A percentile compares a stretch with the other conserved stretches of the same genome.
These are phyloP conservation scores for Globisporangium iwayamae DNA, from an alignment of 352 stramenopile genomes.

Conservation along the genomic window DNA sequence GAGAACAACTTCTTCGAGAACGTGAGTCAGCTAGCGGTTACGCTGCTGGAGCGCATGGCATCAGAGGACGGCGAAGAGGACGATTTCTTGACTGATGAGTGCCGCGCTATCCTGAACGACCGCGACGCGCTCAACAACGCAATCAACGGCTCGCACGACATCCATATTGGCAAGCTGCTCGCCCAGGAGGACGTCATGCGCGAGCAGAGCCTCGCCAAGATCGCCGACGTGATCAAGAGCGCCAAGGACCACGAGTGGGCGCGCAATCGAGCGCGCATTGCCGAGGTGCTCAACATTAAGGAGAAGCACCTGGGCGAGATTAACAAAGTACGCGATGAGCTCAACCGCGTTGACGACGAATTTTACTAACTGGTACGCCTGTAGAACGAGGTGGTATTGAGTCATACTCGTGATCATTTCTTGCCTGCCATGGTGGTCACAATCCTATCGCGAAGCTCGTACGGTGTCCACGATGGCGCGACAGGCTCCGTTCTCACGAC, in stretches of 20 bases:
- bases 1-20: slow-evolving; percentile 91
- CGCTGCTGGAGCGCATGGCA: slow-evolving; percentile 71
- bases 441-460: slow-evolving; percentile 36
- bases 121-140: slow-evolving; percentile 81
- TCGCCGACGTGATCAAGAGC: slow-evolving; percentile 56
- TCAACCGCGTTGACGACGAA: slow-evolving; percentile 74
- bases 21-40: slow-evolving; percentile 75
- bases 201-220: slow-evolving; percentile 73
- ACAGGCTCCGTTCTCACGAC: slow-evolving; percentile 31
- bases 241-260: slow-evolving; percentile 68
- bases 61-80: slow-evolving; percentile 77
- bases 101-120: slow-evolving; percentile 76
- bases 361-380: slow-evolving; percentile 40
- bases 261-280: slow-evolving; percentile 67
- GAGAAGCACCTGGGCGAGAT: slow-evolving; percentile 69
- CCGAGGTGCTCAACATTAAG: slow-evolving; percentile 72
- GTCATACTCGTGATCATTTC: neutral
- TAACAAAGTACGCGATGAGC: slow-evolving; percentile 59
- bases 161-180: slow-evolving; percentile 89
- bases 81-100: slow-evolving; percentile 77
- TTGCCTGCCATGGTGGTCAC: neutral
- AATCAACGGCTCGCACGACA: slow-evolving; percentile 90
- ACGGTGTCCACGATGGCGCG: slow-evolving; percentile 34
- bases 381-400: neutral
- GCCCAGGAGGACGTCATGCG: slow-evolving; percentile 83